Evolutionary conservation across 768 basidiomycete genomes (phyloP), one percentile per base, ranked within the genome.

Genomic region (Leucogyrophana mollusca): DNA sequence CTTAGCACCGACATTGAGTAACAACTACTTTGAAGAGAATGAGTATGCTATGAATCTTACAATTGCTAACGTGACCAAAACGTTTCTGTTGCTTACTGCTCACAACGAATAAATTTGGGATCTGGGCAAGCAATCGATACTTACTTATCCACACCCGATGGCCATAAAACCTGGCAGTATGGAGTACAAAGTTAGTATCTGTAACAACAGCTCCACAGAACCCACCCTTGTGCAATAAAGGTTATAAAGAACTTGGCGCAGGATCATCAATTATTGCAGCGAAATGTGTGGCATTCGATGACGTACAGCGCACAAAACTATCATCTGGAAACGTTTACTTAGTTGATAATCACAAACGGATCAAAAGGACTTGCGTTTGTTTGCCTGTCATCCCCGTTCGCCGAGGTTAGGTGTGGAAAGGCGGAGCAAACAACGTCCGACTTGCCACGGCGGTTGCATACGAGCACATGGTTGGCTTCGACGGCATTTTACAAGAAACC

Each of bases 91-190:
- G 18, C 40, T 49, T 11, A 49, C 47, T 49, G 33, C 9, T 25
- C 13, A 21, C 16, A 14, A 13, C 17, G 4, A 41, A 17, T 10
- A 4, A 41, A 41, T 14, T 13, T 9, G 23, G 14, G 9, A 41
- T 16, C 25, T 8, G 27, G 9, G 43, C 17, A 4, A n/a, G 17
- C 11, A 3, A n/a, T 21, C 9, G 17, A 6, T 8, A 46, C 41
- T 16, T 23, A 46, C 41, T 44, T 46, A 46, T 46, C 45, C 45
- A 46, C 18, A 46, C 45, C 17, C 41, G 45, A 10, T 46, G 45
- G 21, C 45, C 24, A 42, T 46, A 46, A 21, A 46, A 46, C 24
- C 45, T 46, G 37, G 9, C 4, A 8, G 4, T n/a, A n/a, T n/a
- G n/a, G n/a, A n/a, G n/a, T n/a, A n/a, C n/a, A n/a, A n/a, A n/a